Evolutionary conservation across 441 rosid species (phyloP).

Genomic region (Codiaeum variegatum): DNA sequence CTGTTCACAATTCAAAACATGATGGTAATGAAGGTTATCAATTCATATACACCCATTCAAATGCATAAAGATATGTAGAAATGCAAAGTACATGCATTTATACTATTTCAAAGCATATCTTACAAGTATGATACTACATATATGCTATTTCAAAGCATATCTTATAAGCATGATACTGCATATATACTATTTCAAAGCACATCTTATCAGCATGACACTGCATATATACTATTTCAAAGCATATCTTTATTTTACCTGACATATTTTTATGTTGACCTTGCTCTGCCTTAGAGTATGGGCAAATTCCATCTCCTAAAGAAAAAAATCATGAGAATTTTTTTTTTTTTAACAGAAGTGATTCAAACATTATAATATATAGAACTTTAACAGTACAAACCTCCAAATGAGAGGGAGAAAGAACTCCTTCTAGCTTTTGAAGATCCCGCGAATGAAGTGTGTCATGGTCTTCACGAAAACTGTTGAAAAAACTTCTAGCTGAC

Average conservation of each 20-base stretch:
- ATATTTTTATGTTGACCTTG: conserved; percentile 86
- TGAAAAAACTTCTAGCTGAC: conserved; percentile 79
- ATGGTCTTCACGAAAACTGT: conserved; percentile 83
- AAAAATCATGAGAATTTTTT: conserved; percentile 6
- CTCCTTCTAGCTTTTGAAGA: conserved; percentile 92
- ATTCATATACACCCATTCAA: not conserved
- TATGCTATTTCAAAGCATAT: not conserved
- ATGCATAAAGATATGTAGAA: not conserved
- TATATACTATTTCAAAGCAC: not conserved
- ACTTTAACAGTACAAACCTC: conserved; percentile 49
- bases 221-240: not conserved
- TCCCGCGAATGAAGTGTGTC: conserved; percentile 81
- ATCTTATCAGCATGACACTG: not conserved
- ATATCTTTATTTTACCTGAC: too few relatives aligned
- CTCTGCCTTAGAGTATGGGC: conserved; percentile 85
- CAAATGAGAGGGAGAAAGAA: conserved; percentile 86
- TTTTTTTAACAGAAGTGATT: not conserved
- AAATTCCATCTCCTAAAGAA: conserved; percentile 86
- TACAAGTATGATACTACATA: not conserved
- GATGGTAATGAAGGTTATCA: not conserved
- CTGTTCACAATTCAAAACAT: not conserved
- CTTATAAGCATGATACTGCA: not conserved
- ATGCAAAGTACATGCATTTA: not conserved
- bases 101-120: not conserved
- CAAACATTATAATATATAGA: not conserved